Conservation (phyloP, 371 early-diverging fungal genomes). For the Parasitella parasitica region DNA sequence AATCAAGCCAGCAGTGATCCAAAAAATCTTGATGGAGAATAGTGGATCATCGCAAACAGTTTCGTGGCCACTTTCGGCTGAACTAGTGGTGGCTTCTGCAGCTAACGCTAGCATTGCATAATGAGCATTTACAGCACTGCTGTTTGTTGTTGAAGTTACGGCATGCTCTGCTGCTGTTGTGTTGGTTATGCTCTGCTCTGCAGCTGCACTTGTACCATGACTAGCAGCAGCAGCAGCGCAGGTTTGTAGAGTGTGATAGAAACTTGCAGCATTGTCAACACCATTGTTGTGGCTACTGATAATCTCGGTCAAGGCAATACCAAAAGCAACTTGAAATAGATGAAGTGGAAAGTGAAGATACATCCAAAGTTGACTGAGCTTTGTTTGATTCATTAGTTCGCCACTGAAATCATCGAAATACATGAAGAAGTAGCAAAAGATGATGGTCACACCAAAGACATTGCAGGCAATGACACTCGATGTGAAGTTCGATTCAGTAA, state of each 20-base stretch:
- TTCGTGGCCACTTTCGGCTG: background rate
- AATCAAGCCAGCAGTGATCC: slow-evolving; percentile 45
- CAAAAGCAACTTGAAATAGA: slow-evolving; percentile 56
- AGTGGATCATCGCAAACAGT: slow-evolving; percentile 7
- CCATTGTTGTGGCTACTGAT: slow-evolving; percentile 39
- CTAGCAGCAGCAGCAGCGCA: slow-evolving; percentile 8
- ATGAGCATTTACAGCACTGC: background rate
- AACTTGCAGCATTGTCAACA: background rate
- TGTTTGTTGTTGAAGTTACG: slow-evolving; percentile 1
- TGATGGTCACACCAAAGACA: slow-evolving; percentile 47
- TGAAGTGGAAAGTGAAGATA: slow-evolving; percentile 63
- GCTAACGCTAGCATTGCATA: background rate
- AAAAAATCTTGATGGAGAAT: slow-evolving; percentile 41
- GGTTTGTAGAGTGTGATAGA: slow-evolving; percentile 5
- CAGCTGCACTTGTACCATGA: background rate
- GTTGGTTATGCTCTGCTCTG: slow-evolving; percentile 13
- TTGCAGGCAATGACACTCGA: slow-evolving; percentile 39
- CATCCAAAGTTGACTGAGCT: slow-evolving; percentile 56
- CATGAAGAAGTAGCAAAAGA: slow-evolving; percentile 55
- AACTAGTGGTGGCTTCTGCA: slow-evolving; percentile 2
- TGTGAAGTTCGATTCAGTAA: slow-evolving; percentile 32
- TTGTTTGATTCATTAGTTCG: slow-evolving; percentile 28
- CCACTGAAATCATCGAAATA: slow-evolving; percentile 53
- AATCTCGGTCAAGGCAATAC: slow-evolving; percentile 54
- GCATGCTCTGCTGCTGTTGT: slow-evolving; percentile 10